Conservation (phyloP, 2,329 filamentous ascomycete species). For the Cercospora sp. region DNA sequence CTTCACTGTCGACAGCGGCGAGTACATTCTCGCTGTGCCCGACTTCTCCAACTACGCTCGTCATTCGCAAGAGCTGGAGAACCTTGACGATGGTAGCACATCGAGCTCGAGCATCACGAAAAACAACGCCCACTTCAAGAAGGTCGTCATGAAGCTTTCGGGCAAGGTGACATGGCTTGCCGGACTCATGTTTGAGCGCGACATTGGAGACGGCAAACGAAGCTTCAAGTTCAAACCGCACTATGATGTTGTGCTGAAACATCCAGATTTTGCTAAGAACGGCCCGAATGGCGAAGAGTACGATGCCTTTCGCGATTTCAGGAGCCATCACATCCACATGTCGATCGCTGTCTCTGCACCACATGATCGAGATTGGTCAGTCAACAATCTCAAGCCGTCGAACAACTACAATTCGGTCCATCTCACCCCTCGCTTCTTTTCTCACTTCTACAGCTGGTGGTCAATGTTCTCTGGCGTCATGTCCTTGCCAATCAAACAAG, state of each 20-base stretch:
- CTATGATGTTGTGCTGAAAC: slow-evolving; percentile 84
- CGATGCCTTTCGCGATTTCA: slow-evolving; percentile 94
- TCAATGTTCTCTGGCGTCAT: slow-evolving; percentile 92
- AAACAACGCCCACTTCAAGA: slow-evolving; percentile 86
- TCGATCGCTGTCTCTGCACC: slow-evolving; percentile 90
- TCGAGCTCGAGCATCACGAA: slow-evolving; percentile 65
- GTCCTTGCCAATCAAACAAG: slow-evolving; percentile 91
- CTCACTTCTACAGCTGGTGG: slow-evolving; percentile 98
- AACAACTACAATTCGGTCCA: slow-evolving; percentile 96
- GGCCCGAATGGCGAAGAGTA: slow-evolving; percentile 59
- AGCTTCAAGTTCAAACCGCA: slow-evolving; percentile 90
- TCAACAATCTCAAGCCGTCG: slow-evolving; percentile 71
- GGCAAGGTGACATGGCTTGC: slow-evolving; percentile 92
- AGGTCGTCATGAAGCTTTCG: slow-evolving; percentile 97
- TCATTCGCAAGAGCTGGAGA: slow-evolving; percentile 54
- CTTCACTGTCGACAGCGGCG: slow-evolving; percentile 92
- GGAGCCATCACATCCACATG: slow-evolving; percentile 94
- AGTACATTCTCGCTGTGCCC: slow-evolving; percentile 90
- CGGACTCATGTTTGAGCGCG: slow-evolving; percentile 88
- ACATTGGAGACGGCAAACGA: slow-evolving; percentile 68
- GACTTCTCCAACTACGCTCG: slow-evolving; percentile 89
- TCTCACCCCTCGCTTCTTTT: slow-evolving; percentile 92
- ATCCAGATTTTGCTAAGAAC: slow-evolving; percentile 70
- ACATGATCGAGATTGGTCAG: slow-evolving; percentile 80
- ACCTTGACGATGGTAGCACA: slow-evolving; percentile 57